Percentiles rank a stretch among this genome's conserved stretches.
These are phyloP conservation scores for Coniochaeta sp. DNA, from an alignment of 2,329 filamentous ascomycete species.

Conservation along the genomic window DNA sequence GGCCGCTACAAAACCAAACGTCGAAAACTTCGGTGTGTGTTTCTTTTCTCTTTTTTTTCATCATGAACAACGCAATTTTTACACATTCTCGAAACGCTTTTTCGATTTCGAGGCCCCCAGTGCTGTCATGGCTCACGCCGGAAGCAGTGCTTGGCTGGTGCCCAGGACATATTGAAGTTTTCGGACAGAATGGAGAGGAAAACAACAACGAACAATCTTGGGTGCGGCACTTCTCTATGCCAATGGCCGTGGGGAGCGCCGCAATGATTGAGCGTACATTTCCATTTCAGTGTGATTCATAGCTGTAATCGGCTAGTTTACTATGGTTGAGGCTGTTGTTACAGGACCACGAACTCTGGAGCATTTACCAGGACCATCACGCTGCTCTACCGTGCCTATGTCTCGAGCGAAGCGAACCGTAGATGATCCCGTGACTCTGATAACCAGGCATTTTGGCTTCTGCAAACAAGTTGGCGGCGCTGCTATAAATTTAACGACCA, in stretches of 20 bases:
- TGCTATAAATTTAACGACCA: no score
- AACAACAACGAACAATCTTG: slow-evolving; percentile 39
- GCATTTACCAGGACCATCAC: neutral
- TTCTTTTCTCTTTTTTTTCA: slow-evolving; percentile 22
- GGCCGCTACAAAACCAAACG: slow-evolving; percentile 3
- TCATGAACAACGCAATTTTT: slow-evolving; percentile 40
- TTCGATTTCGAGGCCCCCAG: slow-evolving; percentile 33
- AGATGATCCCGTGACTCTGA: no score
- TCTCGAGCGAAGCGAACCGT: no score
- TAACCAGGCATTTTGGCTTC: no score
- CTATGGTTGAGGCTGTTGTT: neutral
- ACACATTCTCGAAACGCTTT: slow-evolving; percentile 36
- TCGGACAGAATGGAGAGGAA: slow-evolving; percentile 39
- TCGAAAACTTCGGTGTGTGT: neutral
- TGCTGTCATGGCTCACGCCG: slow-evolving; percentile 3
- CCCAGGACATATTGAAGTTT: slow-evolving; percentile 37
- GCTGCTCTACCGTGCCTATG: no score
- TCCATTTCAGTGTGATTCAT: slow-evolving; percentile 18
- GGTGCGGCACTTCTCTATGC: slow-evolving; percentile 38
- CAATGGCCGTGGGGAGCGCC: slow-evolving; percentile 33
- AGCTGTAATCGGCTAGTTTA: neutral
- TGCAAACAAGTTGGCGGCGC: no score
- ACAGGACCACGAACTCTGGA: neutral
- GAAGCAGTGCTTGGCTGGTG: slow-evolving; percentile 15
- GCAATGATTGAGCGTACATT: slow-evolving; percentile 45